phyloP scores from a whole-genome alignment of 2,329 filamentous ascomycete species.

The Parastagonospora avenae region DNA sequence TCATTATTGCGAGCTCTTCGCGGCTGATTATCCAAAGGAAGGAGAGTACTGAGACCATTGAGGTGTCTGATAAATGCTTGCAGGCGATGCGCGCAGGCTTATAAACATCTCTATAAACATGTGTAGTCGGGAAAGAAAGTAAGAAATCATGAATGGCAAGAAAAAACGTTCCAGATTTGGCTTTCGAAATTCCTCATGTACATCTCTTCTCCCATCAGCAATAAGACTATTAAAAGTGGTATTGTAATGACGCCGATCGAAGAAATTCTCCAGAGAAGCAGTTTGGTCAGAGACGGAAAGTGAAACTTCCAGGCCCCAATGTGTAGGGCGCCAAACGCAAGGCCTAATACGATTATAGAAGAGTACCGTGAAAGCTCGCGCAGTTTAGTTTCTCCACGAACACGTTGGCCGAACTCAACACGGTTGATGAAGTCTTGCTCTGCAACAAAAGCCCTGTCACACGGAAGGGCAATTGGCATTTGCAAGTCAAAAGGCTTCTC shows the following conservation, averaged over 20 bases:
- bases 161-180: not conserved
- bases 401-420: no score
- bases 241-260: conserved; percentile 4
- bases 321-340: conserved; percentile 4
- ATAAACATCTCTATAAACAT: conserved; percentile 18
- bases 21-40: conserved; percentile 8
- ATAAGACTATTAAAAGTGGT: not conserved
- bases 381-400: not conserved
- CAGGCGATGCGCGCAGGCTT: conserved; percentile 10
- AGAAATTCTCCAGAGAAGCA: conserved; percentile 14
- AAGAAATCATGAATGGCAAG: not conserved
- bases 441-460: not conserved
- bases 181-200: not conserved
- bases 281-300: conserved; percentile 10
- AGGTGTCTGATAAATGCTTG: conserved; percentile 13
- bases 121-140: conserved; percentile 4
- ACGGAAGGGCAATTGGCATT: not conserved
- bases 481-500: conserved; percentile 22
- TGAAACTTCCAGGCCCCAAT: conserved; percentile 16
- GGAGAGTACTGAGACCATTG: conserved; percentile 19
- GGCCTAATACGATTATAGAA: not conserved
- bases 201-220: not conserved
- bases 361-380: not conserved
- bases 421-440: not conserved
- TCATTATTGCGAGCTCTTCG: no score